Evolutionary conservation across 345 rosid genomes (phyloP).

Genomic region (Eucalyptus paniculata): DNA sequence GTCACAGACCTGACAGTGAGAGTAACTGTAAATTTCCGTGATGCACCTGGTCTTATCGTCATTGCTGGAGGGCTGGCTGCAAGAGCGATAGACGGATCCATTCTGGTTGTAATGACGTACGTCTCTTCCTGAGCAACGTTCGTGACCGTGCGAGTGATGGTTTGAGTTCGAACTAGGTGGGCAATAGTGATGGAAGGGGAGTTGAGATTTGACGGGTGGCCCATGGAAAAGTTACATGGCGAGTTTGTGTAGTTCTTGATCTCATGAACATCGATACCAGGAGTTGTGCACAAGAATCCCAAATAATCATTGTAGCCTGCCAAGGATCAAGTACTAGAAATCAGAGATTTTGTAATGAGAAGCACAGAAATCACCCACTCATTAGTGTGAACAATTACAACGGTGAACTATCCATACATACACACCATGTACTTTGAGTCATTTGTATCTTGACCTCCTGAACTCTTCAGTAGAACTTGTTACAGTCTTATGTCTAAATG

Average conservation of each 20-base stretch:
- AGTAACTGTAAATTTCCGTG: slow-evolving; percentile 48
- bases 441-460: background rate
- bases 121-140: slow-evolving; percentile 89
- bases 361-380: background rate
- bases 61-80: slow-evolving; percentile 82
- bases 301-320: slow-evolving; percentile 80
- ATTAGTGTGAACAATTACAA: background rate
- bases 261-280: slow-evolving; percentile 71
- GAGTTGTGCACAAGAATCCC: slow-evolving; percentile 94
- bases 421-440: background rate
- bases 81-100: slow-evolving; percentile 78
- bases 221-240: slow-evolving; percentile 71
- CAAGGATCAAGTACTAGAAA: background rate
- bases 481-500: background rate
- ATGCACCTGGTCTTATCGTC: slow-evolving; percentile 63
- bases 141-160: slow-evolving; percentile 62
- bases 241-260: slow-evolving; percentile 60
- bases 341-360: background rate
- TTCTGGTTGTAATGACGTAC: slow-evolving; percentile 58
- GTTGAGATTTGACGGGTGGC: slow-evolving; percentile 81
- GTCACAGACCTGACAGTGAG: slow-evolving; percentile 61
- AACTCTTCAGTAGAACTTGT: background rate
- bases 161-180: slow-evolving; percentile 59
- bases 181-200: slow-evolving; percentile 81
- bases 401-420: background rate